Base-by-base conservation (phyloP, 108 stramenopile species). In the Schizochytrium sp. region DNA sequence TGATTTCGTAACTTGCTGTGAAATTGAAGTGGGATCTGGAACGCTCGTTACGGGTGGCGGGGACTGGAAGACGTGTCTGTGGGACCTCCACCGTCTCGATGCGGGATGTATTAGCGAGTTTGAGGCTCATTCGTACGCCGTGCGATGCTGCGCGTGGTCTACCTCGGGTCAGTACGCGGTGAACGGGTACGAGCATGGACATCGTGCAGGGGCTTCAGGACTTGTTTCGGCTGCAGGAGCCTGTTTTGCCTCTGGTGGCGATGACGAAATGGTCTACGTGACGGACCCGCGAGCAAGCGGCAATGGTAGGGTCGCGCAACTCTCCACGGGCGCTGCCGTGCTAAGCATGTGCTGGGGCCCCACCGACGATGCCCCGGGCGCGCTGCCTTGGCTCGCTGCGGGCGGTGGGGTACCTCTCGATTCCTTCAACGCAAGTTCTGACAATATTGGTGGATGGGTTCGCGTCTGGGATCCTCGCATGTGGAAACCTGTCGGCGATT, bases 191-290 rank as follows among this genome's bases (percentile, higher is more conserved):
- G 21, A 41, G 14, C 63, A 69, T 8, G 25, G 21, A 10, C 63
- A 41, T 6, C 25, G 63, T 6, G 41, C 2, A 53, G 45, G 6
- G 4, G 25, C 43, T 18, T 45, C 8, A 0, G 6, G 51, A 45
- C 76, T 45, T 0, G 55, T 4, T 6, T 1, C 45, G 10, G 23
- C 12, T 6, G n/a, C 19, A 6, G 51, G 76, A 14, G 76, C 76
- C 48, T 47, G 45, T 18, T 83, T 83, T 83, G 76, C 76, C 45
- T 25, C 76, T 23, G 76, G 76, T 12, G 76, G 76, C 19, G 76
- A 83, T 34, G 76, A 83, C 76, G 76, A 83, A 83, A 53, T 83
- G 76, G 76, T 83, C 25, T 53, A 83, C 23, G 76, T 83, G 8
- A 53, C 16, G 16, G 76, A 83, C 23, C 76, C 76, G n/a, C 76